Conservation (phyloP, 2,329 filamentous ascomycete genomes). For the Penicillium sclerotiorum region DNA sequence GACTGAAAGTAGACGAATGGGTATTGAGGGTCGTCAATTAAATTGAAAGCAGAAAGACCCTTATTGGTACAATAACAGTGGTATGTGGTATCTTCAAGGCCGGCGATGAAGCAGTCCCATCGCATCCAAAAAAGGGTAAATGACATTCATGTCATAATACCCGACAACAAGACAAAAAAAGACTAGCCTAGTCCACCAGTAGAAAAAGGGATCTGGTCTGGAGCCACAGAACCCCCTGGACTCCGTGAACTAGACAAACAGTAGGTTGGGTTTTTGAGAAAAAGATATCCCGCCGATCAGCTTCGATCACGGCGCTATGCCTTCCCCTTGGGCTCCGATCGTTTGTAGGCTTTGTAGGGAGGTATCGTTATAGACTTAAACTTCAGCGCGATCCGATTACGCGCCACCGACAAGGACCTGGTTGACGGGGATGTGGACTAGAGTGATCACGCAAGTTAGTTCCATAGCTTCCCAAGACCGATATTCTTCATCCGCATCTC, state of each 20-base stretch:
- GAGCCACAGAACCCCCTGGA: neutral
- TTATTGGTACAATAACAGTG: conserved; percentile 26
- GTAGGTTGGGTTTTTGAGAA: neutral
- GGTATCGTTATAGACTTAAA: neutral
- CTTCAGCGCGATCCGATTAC: conserved; percentile 29
- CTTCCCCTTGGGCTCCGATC: neutral
- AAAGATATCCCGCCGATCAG: neutral
- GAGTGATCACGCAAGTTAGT: conserved; percentile 17
- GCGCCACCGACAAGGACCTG: conserved; percentile 54
- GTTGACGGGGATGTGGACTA: conserved; percentile 56
- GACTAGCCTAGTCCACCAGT: neutral
- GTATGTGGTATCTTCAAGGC: conserved; percentile 30
- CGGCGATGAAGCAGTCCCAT: conserved; percentile 18
- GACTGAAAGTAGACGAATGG: neutral
- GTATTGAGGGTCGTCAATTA: conserved; percentile 19
- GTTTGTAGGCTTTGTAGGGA: no score
- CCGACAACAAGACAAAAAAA: conserved; percentile 17
- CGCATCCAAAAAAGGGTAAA: conserved; percentile 22
- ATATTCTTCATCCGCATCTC: neutral
- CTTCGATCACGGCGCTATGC: neutral
- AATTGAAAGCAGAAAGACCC: conserved; percentile 15
- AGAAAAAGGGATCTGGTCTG: neutral
- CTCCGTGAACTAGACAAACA: neutral
- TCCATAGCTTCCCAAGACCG: neutral
- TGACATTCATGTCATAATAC: conserved; percentile 9